A percentile compares a stretch with the other conserved stretches of the same genome.
Evolutionary conservation across 352 stramenopile genomes (phyloP).

Genomic region (Phytophthora macrochlamydospora): DNA sequence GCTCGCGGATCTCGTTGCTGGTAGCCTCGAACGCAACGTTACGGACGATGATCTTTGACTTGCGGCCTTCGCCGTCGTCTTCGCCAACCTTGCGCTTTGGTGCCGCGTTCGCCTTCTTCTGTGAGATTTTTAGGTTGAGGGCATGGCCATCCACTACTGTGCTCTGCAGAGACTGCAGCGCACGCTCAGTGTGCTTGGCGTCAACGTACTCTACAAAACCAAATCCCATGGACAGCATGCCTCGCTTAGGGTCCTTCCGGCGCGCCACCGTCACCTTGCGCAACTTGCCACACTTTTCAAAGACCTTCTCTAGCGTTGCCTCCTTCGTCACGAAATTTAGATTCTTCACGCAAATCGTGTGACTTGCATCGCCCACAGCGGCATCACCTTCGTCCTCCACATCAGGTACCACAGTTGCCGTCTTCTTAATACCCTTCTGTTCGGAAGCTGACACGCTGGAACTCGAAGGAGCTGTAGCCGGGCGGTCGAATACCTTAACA

Average conservation of each 20-base stretch:
- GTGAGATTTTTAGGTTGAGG: conserved; percentile 94
- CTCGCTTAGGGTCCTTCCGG: conserved; percentile 80
- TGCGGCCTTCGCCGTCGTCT: conserved; percentile 33
- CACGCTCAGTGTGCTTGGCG: conserved; percentile 85
- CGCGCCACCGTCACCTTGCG: conserved; percentile 89
- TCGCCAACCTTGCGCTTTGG: conserved; percentile 48
- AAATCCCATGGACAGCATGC: conserved; percentile 97
- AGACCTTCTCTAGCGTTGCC: conserved; percentile 77
- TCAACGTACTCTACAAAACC: conserved; percentile 98
- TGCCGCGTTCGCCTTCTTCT: conserved; percentile 73
- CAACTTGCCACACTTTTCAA: conserved; percentile 70
- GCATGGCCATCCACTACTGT: conserved; percentile 95
- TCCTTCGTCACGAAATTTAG: conserved; percentile 98
- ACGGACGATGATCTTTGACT: conserved; percentile 98
- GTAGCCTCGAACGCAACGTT: conserved; percentile 99
- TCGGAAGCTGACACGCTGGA: conserved; percentile 15
- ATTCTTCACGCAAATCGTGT: conserved; percentile 99
- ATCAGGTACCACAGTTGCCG: conserved; percentile 51
- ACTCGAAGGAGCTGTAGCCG: conserved; percentile 23
- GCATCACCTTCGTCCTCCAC: conserved; percentile 72
- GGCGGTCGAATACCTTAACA: conserved; percentile 75
- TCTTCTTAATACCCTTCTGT: conserved; percentile 65
- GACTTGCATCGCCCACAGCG: conserved; percentile 61
- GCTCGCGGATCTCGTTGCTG: conserved; percentile 95
- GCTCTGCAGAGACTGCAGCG: conserved; percentile 73